Conservation (phyloP, 768 basidiomycete species). For the Leccinum longicurvipes region DNA sequence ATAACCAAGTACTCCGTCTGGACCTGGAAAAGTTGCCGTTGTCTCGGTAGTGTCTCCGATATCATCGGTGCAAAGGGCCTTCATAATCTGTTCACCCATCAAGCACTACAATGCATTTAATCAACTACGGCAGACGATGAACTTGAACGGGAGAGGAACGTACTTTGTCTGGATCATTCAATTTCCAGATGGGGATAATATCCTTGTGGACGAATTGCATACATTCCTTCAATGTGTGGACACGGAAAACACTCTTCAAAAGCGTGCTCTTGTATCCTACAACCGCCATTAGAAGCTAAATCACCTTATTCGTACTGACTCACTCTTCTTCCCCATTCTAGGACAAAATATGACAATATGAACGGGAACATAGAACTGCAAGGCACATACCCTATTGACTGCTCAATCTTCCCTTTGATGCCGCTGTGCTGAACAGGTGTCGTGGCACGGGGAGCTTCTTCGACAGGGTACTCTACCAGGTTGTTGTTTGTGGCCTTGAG, state of each 20-base stretch:
- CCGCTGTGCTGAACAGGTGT: background rate
- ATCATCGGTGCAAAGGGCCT: background rate
- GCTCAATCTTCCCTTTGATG: background rate
- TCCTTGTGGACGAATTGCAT: background rate
- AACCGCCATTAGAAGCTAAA: background rate
- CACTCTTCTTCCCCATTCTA: background rate
- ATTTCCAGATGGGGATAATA: background rate
- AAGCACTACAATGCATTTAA: background rate
- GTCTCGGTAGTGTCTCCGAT: background rate
- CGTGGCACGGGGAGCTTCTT: background rate
- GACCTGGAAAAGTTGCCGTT: background rate
- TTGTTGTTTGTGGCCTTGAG: slow-evolving; percentile 1
- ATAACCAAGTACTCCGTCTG: background rate
- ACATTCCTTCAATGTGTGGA: background rate
- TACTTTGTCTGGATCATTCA: background rate
- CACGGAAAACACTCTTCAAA: background rate
- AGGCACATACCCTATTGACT: background rate
- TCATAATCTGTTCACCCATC: background rate
- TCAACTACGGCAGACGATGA: background rate
- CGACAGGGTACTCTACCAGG: background rate
- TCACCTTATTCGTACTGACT: background rate
- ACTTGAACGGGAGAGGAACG: background rate
- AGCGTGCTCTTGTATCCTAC: background rate
- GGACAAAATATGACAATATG: background rate
- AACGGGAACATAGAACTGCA: background rate